phyloP scores from a whole-genome alignment of 805 yeast species.

The Metschnikowia santaceciliae region DNA sequence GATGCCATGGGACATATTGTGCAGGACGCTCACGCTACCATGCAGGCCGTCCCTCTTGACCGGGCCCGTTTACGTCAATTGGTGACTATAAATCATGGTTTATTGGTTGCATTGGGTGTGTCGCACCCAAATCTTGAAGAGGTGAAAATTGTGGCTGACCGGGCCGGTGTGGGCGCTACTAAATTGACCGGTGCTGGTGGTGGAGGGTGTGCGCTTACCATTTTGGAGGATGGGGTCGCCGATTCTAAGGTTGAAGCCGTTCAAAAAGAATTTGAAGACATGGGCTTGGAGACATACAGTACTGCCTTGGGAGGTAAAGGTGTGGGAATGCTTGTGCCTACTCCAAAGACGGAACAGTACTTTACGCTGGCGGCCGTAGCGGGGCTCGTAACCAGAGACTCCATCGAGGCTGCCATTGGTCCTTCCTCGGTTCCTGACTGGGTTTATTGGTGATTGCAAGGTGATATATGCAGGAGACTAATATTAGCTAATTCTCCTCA shows the following conservation, averaged over 20 bases:
- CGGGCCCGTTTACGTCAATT: slow-evolving; percentile 52
- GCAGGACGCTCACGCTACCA: slow-evolving; percentile 63
- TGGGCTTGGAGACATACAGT: slow-evolving; percentile 70
- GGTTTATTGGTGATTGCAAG: slow-evolving; percentile 54
- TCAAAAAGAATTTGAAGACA: slow-evolving; percentile 30
- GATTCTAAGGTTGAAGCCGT: slow-evolving; percentile 36
- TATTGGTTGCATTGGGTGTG: slow-evolving; percentile 81
- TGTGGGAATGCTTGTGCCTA: slow-evolving; percentile 49
- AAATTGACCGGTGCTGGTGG: slow-evolving; percentile 99
- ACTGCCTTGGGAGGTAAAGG: slow-evolving; percentile 90
- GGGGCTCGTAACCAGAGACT: slow-evolving; percentile 37
- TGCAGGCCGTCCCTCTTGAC: slow-evolving; percentile 51
- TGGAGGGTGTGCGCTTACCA: slow-evolving; percentile 95
- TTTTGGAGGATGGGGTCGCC: slow-evolving; percentile 48
- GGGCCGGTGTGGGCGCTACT: slow-evolving; percentile 70
- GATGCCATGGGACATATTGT: slow-evolving; percentile 76
- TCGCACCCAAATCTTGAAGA: slow-evolving; percentile 88
- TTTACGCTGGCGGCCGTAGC: slow-evolving; percentile 36
- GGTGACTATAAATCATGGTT: slow-evolving; percentile 81
- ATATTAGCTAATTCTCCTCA: neutral
- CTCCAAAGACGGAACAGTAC: slow-evolving; percentile 10
- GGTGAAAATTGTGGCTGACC: slow-evolving; percentile 64
- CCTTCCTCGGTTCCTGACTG: slow-evolving; percentile 42
- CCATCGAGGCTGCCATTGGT: slow-evolving; percentile 48
- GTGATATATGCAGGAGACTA: neutral